A percentile compares a stretch with the other conserved stretches of the same genome.
These are phyloP conservation scores for Erysimum cheiranthoides DNA, from an alignment of 345 rosid genomes.

Conservation along the genomic window DNA sequence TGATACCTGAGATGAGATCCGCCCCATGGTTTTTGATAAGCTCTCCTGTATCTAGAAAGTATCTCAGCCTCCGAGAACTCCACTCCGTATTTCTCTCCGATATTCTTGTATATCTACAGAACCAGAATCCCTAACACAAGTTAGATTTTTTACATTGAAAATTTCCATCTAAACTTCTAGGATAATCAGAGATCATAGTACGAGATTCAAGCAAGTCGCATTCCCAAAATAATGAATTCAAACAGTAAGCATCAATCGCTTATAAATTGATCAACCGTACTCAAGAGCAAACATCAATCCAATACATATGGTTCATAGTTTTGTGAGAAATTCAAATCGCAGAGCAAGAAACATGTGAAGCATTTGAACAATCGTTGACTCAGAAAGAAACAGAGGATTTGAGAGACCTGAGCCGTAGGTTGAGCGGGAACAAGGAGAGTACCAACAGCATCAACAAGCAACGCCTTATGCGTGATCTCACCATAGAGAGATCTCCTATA, in stretches of 20 bases:
- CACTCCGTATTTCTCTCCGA: constrained; percentile 95
- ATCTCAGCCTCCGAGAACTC: constrained; percentile 88
- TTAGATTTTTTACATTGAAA: not conserved
- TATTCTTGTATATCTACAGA: constrained; percentile 76
- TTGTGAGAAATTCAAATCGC: not conserved
- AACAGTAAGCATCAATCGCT: not conserved
- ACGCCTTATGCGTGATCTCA: constrained; percentile 80
- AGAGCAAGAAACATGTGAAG: not conserved
- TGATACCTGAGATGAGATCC: constrained; percentile 88
- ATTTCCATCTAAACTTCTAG: not conserved
- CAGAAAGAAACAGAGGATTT: not conserved
- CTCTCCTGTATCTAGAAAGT: constrained; percentile 77
- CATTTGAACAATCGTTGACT: not conserved
- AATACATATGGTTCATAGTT: not conserved
- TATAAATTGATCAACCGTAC: not conserved
- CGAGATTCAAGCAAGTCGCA: not conserved
- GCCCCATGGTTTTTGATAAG: constrained; percentile 97
- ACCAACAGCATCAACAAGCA: constrained; percentile 94
- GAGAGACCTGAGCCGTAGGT: constrained; percentile 89
- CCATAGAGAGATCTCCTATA: constrained; percentile 86
- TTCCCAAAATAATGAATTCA: not conserved
- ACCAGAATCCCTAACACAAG: not conserved
- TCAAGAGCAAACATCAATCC: not conserved
- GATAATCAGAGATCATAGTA: not conserved
- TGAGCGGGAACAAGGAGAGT: constrained; percentile 95